A percentile compares a stretch with the other conserved stretches of the same genome.
These are phyloP conservation scores for Musa acuminata DNA, from an alignment of 176 grass and related monocot genomes.

Conservation along the genomic window DNA sequence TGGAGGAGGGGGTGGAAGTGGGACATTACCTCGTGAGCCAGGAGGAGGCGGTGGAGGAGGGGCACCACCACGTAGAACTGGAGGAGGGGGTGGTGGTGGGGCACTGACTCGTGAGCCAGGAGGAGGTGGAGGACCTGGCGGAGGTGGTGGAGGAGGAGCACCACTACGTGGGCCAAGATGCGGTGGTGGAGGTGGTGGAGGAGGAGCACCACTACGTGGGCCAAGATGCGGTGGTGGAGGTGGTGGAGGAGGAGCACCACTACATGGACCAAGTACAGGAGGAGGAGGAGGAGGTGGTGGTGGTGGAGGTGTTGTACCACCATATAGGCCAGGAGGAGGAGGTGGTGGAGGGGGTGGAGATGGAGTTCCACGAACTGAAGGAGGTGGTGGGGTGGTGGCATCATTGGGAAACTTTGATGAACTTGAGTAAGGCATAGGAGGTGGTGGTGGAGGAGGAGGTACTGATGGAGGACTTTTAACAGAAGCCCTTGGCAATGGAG, in stretches of 20 bases:
- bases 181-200: conserved; percentile 8
- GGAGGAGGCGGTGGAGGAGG: background rate
- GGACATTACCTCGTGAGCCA: background rate
- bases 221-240: too few species aligned
- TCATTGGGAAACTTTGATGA: conserved; percentile 2
- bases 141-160: conserved; percentile 12
- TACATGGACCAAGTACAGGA: too few species aligned
- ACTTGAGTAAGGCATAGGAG: conserved; percentile 18
- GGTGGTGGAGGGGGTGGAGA: conserved; percentile 28
- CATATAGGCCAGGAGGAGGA: background rate
- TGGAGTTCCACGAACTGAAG: conserved; percentile 5
- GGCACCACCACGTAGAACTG: background rate
- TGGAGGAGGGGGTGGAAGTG: conserved; percentile 4
- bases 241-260: too few species aligned
- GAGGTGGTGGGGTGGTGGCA: conserved; percentile 22
- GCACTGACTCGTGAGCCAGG: background rate
- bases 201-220: conserved; percentile 2
- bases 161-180: background rate
- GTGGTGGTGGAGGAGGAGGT: conserved; percentile 34
- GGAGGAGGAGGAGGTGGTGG: too few species aligned
- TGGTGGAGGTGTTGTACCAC: too few species aligned
- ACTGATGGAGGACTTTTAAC: background rate
- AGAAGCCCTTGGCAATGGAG: background rate
- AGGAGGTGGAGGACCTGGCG: background rate
- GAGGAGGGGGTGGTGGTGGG: conserved; percentile 29